phyloP scores from a whole-genome alignment of 306 rosid species.

The Dryas drummondii region DNA sequence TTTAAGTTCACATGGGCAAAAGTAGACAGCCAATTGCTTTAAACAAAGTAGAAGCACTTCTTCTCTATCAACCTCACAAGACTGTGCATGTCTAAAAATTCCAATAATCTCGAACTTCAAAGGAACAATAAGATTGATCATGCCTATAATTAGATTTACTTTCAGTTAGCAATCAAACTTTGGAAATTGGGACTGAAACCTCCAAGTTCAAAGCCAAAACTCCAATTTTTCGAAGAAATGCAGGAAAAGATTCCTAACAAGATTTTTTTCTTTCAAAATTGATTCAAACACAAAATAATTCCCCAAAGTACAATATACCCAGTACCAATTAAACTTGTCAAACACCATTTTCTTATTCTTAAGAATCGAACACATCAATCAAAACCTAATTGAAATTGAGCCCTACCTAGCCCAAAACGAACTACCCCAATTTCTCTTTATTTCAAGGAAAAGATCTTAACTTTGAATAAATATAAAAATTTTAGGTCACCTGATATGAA shows the following conservation, averaged over 20 bases:
- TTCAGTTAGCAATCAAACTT: not conserved
- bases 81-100: not conserved
- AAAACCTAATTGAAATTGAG: slow-evolving; percentile 1
- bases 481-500: not conserved
- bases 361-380: not conserved
- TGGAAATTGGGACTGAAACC: not conserved
- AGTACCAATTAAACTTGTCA: not conserved
- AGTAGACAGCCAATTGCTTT: not conserved
- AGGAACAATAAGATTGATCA: not conserved
- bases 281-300: not conserved
- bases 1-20: not conserved
- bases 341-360: too few relatives aligned
- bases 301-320: not conserved
- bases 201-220: not conserved
- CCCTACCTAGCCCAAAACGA: not conserved
- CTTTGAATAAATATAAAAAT: not conserved
- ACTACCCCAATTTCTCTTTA: not conserved
- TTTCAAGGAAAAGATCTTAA: not conserved
- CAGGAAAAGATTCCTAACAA: not conserved
- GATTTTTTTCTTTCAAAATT: not conserved
- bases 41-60: too few relatives aligned
- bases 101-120: not conserved
- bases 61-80: not conserved
- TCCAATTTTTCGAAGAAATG: not conserved
- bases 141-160: not conserved